Conservation (phyloP, 1,284 basidiomycete species). For the Trametes hirsuta region DNA sequence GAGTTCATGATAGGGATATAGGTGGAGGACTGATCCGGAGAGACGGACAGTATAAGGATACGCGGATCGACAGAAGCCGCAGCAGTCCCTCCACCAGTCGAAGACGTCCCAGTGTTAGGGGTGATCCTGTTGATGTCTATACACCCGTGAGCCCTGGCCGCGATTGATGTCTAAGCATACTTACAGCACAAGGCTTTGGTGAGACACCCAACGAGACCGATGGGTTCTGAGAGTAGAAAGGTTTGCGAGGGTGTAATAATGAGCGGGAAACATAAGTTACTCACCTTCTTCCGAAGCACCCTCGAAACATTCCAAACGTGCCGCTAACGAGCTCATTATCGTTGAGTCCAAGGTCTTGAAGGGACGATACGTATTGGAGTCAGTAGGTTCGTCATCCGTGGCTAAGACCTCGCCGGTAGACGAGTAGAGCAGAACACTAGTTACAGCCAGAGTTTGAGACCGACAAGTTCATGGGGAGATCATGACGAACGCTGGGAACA, state of each 20-base stretch:
- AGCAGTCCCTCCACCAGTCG: constrained; percentile 42
- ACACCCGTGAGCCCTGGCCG: constrained; percentile 2
- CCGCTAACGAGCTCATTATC: constrained; percentile 63
- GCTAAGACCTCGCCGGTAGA: constrained; percentile 50
- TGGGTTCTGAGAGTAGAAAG: constrained; percentile 49
- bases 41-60: constrained; percentile 91
- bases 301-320: constrained; percentile 60
- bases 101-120: constrained; percentile 42
- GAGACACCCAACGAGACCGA: constrained; percentile 83
- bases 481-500: background rate
- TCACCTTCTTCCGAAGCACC: constrained; percentile 54
- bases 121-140: constrained; percentile 85
- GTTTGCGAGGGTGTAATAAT: constrained; percentile 13
- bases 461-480: background rate
- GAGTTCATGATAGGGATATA: constrained; percentile 99
- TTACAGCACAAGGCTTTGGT: constrained; percentile 90
- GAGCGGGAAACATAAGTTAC: constrained; percentile 10
- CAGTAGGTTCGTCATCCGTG: constrained; percentile 47
- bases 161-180: constrained; percentile 33
- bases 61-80: constrained; percentile 70
- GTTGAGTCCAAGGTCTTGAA: constrained; percentile 77
- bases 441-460: background rate
- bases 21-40: constrained; percentile 83
- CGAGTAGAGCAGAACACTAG: constrained; percentile 76
- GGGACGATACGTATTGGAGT: constrained; percentile 83